Evolutionary conservation across 2,329 filamentous ascomycete genomes (phyloP).

Genomic region (Ophiostoma angusticollis): DNA sequence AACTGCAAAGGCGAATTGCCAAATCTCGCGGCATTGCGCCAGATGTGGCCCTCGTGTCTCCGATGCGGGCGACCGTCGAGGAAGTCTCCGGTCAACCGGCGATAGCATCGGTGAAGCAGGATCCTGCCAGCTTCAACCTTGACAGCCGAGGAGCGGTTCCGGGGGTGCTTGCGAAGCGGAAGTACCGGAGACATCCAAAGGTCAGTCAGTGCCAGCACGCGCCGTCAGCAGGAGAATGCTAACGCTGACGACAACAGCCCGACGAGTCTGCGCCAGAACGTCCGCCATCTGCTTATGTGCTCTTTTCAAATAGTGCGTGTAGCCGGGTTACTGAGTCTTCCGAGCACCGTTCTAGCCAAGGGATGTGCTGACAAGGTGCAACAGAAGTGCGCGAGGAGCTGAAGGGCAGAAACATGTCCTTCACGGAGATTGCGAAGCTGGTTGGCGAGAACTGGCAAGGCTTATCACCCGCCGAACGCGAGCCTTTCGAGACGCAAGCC

Average conservation of each 20-base stretch:
- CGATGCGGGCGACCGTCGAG: slow-evolving; percentile 38
- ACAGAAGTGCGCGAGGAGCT: slow-evolving; percentile 64
- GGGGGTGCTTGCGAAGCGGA: slow-evolving; percentile 47
- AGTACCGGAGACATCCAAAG: slow-evolving; percentile 68
- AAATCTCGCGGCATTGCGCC: slow-evolving; percentile 54
- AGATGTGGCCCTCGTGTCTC: slow-evolving; percentile 36
- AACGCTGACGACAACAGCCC: slow-evolving; percentile 30
- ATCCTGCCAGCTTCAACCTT: slow-evolving; percentile 14
- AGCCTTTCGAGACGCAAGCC: slow-evolving; percentile 59
- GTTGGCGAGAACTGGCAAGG: slow-evolving; percentile 76
- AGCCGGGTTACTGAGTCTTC: no score
- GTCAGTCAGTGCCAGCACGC: slow-evolving; percentile 28
- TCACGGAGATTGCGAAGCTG: slow-evolving; percentile 72
- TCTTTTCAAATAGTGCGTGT: slow-evolving; percentile 65
- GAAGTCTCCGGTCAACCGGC: slow-evolving; percentile 43
- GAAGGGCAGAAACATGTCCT: slow-evolving; percentile 63
- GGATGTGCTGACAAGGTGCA: background rate
- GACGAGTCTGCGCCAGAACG: slow-evolving; percentile 71
- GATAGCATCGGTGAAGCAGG: slow-evolving; percentile 15
- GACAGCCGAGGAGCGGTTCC: slow-evolving; percentile 32
- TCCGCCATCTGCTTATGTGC: slow-evolving; percentile 70
- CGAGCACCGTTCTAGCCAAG: no score
- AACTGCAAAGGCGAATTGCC: slow-evolving; percentile 72
- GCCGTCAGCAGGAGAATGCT: no score
- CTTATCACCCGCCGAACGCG: slow-evolving; percentile 52